Conservation (phyloP, 177 flowering plant species). For the Vitis hybrid region DNA sequence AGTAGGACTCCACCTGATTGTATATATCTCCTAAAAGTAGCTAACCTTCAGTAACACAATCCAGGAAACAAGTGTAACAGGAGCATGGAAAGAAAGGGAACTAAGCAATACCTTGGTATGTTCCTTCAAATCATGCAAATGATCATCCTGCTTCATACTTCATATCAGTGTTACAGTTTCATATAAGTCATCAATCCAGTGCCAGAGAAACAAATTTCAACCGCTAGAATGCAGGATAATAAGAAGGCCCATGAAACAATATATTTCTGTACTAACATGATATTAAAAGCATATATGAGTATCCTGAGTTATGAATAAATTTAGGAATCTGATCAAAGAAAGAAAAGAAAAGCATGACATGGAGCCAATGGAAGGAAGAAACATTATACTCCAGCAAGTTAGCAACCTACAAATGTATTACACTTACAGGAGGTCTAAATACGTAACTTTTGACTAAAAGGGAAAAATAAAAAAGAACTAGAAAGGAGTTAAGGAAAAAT, state of each 20-base stretch:
- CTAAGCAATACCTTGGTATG: conserved; percentile 65
- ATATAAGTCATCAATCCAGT: conserved; percentile 2
- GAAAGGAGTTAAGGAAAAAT: neutral
- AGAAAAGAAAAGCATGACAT: neutral
- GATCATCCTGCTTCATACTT: conserved; percentile 82
- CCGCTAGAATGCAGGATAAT: too few species aligned
- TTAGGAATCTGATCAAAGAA: neutral
- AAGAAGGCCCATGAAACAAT: too few species aligned
- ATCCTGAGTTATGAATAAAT: too few species aligned
- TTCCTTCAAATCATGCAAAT: conserved; percentile 74
- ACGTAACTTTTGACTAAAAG: neutral
- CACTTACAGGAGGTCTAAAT: too few species aligned
- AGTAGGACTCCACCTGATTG: conserved; percentile 96
- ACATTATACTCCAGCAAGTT: neutral
- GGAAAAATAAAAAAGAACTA: neutral
- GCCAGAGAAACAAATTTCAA: too few species aligned
- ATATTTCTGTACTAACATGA: too few species aligned
- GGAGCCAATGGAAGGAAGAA: neutral
- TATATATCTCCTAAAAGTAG: conserved; percentile 77
- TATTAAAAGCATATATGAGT: too few species aligned
- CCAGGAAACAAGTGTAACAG: neutral
- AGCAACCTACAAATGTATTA: too few species aligned
- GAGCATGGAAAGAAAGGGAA: neutral
- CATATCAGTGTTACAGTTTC: conserved; percentile 64
- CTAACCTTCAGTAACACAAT: conserved; percentile 9